Percentiles rank a stretch among this genome's conserved stretches.
Conservation (phyloP, 1,284 basidiomycete species). For the Cryptococcus depauperatus region DNA sequence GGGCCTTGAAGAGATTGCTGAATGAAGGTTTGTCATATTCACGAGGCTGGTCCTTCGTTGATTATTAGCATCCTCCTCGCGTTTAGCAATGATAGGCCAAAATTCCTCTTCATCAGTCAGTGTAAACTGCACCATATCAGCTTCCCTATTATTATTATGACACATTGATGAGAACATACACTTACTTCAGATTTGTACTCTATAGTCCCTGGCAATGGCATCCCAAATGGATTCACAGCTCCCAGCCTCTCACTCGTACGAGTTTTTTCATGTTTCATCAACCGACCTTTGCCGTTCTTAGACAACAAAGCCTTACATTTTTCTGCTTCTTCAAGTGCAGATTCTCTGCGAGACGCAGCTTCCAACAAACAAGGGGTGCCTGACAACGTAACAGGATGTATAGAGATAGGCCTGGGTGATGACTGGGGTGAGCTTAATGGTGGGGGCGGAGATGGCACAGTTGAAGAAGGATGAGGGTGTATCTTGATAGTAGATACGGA, state of each 20-base stretch:
- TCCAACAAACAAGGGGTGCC: constrained; percentile 5
- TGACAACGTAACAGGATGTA: constrained; percentile 1
- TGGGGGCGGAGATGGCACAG: neutral
- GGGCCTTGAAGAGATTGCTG: too few relatives aligned
- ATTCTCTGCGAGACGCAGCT: constrained; percentile 15
- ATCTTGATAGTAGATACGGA: neutral
- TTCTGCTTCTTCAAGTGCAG: constrained; percentile 1
- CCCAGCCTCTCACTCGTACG: constrained; percentile 10
- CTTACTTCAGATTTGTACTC: constrained; percentile 22
- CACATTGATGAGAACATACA: neutral
- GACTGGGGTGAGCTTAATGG: neutral
- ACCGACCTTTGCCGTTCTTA: constrained; percentile 2
- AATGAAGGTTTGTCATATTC: too few relatives aligned
- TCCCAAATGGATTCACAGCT: constrained; percentile 15
- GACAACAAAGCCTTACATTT: neutral
- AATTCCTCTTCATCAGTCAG: constrained; percentile 23
- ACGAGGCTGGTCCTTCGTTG: constrained; percentile 9
- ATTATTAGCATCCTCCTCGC: constrained; percentile 13
- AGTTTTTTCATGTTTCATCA: constrained; percentile 13
- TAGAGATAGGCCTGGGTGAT: neutral
- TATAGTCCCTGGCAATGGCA: constrained; percentile 15
- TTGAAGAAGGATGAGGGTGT: neutral
- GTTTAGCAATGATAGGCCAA: constrained; percentile 23
- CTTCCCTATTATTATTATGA: neutral
- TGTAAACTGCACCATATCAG: constrained; percentile 14